Percentiles rank a stretch among this genome's conserved stretches.
Conservation (phyloP, 2,329 filamentous ascomycete species). For the Cyclaneusma minus region DNA sequence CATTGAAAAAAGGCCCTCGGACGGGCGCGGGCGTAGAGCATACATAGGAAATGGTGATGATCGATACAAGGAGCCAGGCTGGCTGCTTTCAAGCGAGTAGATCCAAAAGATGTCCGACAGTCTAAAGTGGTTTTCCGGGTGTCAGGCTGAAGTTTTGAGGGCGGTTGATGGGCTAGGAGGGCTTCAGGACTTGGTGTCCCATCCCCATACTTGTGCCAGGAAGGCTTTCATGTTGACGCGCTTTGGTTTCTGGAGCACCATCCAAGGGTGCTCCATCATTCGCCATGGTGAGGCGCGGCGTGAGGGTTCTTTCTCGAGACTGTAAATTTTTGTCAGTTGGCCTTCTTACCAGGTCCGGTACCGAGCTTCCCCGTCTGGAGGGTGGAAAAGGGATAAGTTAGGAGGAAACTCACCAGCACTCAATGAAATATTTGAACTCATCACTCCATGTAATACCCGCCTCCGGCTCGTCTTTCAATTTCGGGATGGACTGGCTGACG, state of each 20-base stretch:
- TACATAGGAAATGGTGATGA: too few relatives aligned
- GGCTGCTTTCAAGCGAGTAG: too few relatives aligned
- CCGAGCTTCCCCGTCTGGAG: constrained; percentile 8
- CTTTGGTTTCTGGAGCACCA: constrained; percentile 89
- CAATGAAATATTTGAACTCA: constrained; percentile 98
- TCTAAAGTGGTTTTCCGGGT: too few relatives aligned
- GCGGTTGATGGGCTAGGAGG: too few relatives aligned
- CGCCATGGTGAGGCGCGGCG: constrained; percentile 90
- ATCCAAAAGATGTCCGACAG: too few relatives aligned
- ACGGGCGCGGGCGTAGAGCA: too few relatives aligned
- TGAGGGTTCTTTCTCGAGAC: constrained; percentile 82
- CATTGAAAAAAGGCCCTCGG: too few relatives aligned
- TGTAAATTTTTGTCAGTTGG: constrained; percentile 20
- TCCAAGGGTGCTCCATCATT: constrained; percentile 98
- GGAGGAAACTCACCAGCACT: constrained; percentile 73
- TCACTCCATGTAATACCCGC: constrained; percentile 88
- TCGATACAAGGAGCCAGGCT: too few relatives aligned
- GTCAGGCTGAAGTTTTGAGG: too few relatives aligned
- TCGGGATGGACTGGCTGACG: constrained; percentile 86
- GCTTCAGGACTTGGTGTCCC: too few relatives aligned
- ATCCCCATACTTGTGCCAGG: constrained; percentile 90
- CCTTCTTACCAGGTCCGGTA: background rate
- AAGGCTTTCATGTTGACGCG: constrained; percentile 97
- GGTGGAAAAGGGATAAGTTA: background rate
- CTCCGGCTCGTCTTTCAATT: constrained; percentile 85